Conservation (phyloP, 306 rosid genomes). For the Vigna radiata region DNA sequence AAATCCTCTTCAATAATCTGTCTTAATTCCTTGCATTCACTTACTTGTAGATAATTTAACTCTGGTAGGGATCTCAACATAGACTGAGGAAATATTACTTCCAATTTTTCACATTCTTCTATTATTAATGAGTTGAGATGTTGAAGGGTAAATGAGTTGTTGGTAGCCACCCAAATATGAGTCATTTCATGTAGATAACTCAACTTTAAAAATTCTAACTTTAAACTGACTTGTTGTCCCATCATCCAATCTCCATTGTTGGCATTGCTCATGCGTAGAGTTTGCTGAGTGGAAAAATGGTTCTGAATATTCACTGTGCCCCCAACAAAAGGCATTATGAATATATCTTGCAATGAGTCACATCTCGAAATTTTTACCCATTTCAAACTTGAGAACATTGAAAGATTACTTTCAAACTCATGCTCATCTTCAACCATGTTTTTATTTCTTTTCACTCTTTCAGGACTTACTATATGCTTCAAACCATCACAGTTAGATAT, state of each 20-base stretch:
- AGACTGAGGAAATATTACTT: slow-evolving; percentile 32
- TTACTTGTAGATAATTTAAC: background rate
- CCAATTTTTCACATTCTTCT: background rate
- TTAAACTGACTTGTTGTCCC: background rate
- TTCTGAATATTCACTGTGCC: background rate
- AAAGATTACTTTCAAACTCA: too few species aligned
- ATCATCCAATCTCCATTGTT: background rate
- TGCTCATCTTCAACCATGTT: too few species aligned
- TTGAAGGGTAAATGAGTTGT: background rate
- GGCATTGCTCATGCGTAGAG: background rate
- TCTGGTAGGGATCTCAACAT: slow-evolving; percentile 28
- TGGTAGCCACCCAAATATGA: background rate
- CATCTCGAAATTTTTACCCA: rapidly evolving
- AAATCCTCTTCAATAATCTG: background rate
- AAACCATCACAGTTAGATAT: background rate
- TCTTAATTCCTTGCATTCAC: slow-evolving; percentile 22
- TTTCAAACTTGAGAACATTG: background rate
- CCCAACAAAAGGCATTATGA: background rate
- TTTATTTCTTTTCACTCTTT: too few species aligned
- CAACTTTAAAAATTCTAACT: background rate
- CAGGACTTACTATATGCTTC: background rate
- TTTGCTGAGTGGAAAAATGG: background rate
- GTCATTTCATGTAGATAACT: rapidly evolving
- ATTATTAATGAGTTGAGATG: background rate
- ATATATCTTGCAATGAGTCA: background rate